These are phyloP conservation scores for Physaria fendleri DNA, from an alignment of 345 rosid genomes.

Conservation along the genomic window DNA sequence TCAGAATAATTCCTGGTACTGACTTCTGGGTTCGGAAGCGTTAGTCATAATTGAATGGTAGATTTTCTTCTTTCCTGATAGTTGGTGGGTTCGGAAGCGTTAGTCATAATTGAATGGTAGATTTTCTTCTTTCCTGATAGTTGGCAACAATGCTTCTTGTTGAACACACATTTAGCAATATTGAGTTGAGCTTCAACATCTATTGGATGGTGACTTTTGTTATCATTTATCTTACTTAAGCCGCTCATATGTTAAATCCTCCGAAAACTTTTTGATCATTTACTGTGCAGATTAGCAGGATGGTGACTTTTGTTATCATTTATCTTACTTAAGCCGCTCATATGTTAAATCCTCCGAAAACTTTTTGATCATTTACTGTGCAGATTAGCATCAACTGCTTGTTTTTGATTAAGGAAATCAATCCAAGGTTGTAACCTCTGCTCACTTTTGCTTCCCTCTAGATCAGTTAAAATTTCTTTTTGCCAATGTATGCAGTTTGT, in stretches of 20 bases:
- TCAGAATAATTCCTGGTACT: background rate
- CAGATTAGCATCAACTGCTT: constrained; percentile 5
- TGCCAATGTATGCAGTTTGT: background rate
- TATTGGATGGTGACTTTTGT: background rate
- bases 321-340: background rate
- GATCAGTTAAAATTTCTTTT: background rate
- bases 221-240: background rate
- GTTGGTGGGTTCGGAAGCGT: background rate
- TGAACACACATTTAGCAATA: background rate
- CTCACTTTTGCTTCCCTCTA: background rate
- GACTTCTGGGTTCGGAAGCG: background rate
- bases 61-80: background rate
- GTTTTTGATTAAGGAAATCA: background rate
- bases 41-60: background rate
- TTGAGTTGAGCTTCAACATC: background rate
- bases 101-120: background rate
- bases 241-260: background rate
- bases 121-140: background rate
- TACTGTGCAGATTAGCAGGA: constrained; percentile 3
- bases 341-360: constrained; percentile 1
- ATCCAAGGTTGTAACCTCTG: constrained; percentile 7
- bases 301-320: constrained; percentile 2
- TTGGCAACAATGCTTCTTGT: background rate
- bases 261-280: constrained; percentile 3
- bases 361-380: background rate